phyloP scores from a whole-genome alignment of 306 rosid genomes.

The Vicia villosa region DNA sequence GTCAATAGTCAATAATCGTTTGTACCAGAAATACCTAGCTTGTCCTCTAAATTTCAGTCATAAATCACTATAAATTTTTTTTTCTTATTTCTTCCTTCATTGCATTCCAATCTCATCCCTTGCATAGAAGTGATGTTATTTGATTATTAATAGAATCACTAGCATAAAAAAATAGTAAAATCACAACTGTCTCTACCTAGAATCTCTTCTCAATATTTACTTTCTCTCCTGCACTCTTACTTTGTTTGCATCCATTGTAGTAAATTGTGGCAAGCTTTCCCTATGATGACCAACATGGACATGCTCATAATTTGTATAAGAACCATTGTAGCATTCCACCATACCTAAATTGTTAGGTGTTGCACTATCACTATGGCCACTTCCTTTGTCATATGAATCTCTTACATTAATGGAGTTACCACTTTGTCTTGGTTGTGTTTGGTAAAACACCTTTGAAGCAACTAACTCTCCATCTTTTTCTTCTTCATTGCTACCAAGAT shows the following conservation, averaged over 20 bases:
- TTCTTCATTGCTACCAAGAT: conserved; percentile 77
- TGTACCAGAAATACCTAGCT: neutral
- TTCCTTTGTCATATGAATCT: conserved; percentile 45
- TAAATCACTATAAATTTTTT: too few relatives aligned
- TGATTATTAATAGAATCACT: neutral
- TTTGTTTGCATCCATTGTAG: conserved; percentile 68
- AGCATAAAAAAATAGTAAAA: conserved; percentile 2
- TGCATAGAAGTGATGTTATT: conserved; percentile 29
- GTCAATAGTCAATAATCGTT: neutral
- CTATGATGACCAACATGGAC: conserved; percentile 43
- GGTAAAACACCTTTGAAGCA: conserved; percentile 84
- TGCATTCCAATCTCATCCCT: too few relatives aligned
- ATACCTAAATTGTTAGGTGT: conserved; percentile 39
- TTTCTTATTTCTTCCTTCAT: too few relatives aligned
- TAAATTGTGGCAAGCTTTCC: conserved; percentile 59
- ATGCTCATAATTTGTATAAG: conserved; percentile 52
- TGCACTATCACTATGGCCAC: conserved; percentile 16
- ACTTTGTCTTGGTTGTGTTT: conserved; percentile 83
- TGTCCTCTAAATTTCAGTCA: neutral
- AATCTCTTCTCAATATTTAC: conserved; percentile 33
- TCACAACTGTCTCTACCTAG: conserved; percentile 37
- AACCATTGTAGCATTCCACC: conserved; percentile 47
- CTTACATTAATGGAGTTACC: conserved; percentile 47
- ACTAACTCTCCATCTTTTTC: conserved; percentile 90
- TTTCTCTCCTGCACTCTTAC: conserved; percentile 47